These are phyloP conservation scores for Ramaria sp. DNA, from an alignment of 768 basidiomycete species.

Conservation along the genomic window DNA sequence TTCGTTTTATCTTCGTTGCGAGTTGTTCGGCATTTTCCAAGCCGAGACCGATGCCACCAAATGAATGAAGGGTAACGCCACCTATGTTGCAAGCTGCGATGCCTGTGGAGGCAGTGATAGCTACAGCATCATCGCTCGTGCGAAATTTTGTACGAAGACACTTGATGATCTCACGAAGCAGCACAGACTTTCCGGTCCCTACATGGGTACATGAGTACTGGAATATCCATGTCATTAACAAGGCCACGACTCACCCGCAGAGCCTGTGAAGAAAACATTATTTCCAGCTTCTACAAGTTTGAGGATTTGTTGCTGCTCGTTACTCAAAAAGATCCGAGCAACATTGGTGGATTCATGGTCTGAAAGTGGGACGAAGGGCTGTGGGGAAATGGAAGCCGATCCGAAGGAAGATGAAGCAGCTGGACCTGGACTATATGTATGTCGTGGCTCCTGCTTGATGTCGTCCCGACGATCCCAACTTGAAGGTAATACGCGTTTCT, in stretches of 20 bases:
- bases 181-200: slow-evolving; percentile 97
- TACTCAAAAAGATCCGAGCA: slow-evolving; percentile 53
- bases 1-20: slow-evolving; percentile 57
- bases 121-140: slow-evolving; percentile 60
- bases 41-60: slow-evolving; percentile 88
- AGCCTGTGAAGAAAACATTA: slow-evolving; percentile 93
- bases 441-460: slow-evolving; percentile 3
- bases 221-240: slow-evolving; percentile 13
- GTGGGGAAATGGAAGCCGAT: slow-evolving; percentile 7
- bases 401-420: slow-evolving; percentile 6
- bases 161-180: slow-evolving; percentile 85
- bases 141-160: slow-evolving; percentile 44
- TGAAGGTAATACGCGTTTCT: slow-evolving; percentile 10
- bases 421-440: slow-evolving; percentile 1
- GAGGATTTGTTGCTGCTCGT: slow-evolving; percentile 79
- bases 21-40: slow-evolving; percentile 52
- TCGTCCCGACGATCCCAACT: slow-evolving; percentile 24
- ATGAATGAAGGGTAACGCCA: slow-evolving; percentile 90
- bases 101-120: slow-evolving; percentile 90
- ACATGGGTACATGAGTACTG: not conserved
- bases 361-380: slow-evolving; percentile 18
- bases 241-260: slow-evolving; percentile 59
- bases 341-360: slow-evolving; percentile 18
- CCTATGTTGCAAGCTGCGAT: slow-evolving; percentile 98
- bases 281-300: slow-evolving; percentile 59